Base-by-base conservation (phyloP, 2,329 filamentous ascomycete genomes). In the Cercospora sp. region DNA sequence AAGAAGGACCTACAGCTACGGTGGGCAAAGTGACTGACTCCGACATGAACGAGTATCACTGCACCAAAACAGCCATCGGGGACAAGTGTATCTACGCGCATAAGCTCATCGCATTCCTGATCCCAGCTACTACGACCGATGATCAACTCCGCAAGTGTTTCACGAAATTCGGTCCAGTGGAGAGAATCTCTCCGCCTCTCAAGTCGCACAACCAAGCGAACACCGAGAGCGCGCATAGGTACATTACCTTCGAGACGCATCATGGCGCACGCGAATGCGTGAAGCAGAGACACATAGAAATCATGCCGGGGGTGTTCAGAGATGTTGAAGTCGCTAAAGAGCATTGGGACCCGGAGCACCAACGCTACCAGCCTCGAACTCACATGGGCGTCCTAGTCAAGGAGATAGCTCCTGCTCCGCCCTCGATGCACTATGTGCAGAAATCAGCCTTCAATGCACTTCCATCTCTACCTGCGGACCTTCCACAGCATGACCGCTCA, bases 41-140 rank as follows among this genome's bases (percentile, higher is more conserved):
- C 43, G 45, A 58, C n/a, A 32, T 26, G 28, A 55, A 40, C 28
- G 53, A 63, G 6, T 60, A 53, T 40, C 63, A 65, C 21, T 72
- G 70, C 58, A 60, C 37, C 16, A 70, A 55, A 40, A 40, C 63
- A 16, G 21, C 5, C n/a, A 70, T 73, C 45, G 70, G 69, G 10
- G 53, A 63, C 5, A 65, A 68, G 21, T 73, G 72, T 40, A 55
- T 43, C 7, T 69, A 66, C 37, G 72, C 68, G 12, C 66, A 66
- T 21, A 72, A 69, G 68, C 49, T 74, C 24, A 61, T 71, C 21
- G 61, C 69, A 10, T 72, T 74, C 43, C 28, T 66, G 6, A 63
- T 68, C 24, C 65, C 66, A 12, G n/a, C 8, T 12, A 43, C 37
- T 18, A 24, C 65, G 8, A 21, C 63, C 12, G 53, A 61, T 18